phyloP scores from a whole-genome alignment of 2,329 filamentous ascomycete genomes.

The Alternaria solani region DNA sequence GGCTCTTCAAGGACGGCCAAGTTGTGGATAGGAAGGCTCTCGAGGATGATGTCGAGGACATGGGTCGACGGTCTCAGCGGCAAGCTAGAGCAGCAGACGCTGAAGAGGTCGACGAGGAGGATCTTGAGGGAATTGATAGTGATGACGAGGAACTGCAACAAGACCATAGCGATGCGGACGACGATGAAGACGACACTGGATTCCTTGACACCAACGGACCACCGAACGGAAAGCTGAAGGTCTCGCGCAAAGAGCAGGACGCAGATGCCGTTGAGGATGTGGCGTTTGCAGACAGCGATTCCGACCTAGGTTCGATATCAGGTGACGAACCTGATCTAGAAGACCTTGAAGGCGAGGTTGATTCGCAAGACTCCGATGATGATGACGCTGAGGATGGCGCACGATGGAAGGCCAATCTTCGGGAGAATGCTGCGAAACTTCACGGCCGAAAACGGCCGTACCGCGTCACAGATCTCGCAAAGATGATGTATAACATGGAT shows the following conservation, averaged over 20 bases:
- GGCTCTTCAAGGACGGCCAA: slow-evolving; percentile 82
- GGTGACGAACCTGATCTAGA: slow-evolving; percentile 56
- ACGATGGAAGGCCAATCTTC: slow-evolving; percentile 89
- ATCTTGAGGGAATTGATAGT: slow-evolving; percentile 57
- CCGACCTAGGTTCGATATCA: slow-evolving; percentile 89
- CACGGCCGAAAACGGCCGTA: slow-evolving; percentile 76
- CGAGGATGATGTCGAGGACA: slow-evolving; percentile 64
- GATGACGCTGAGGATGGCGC: slow-evolving; percentile 75
- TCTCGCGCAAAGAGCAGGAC: slow-evolving; percentile 42
- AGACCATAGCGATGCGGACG: slow-evolving; percentile 57
- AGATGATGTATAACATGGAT: slow-evolving; percentile 86
- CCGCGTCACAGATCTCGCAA: slow-evolving; percentile 81
- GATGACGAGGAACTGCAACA: slow-evolving; percentile 64
- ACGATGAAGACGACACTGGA: slow-evolving; percentile 62
- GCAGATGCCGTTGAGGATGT: slow-evolving; percentile 67
- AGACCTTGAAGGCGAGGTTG: slow-evolving; percentile 56
- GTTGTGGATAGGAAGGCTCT: slow-evolving; percentile 64
- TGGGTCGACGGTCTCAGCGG: slow-evolving; percentile 63
- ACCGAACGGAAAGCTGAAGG: slow-evolving; percentile 47
- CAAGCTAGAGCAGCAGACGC: slow-evolving; percentile 58
- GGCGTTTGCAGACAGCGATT: slow-evolving; percentile 95
- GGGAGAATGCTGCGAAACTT: slow-evolving; percentile 74
- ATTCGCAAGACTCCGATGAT: slow-evolving; percentile 62
- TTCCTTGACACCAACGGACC: slow-evolving; percentile 52
- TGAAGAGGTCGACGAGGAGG: slow-evolving; percentile 62